A percentile compares a stretch with the other conserved stretches of the same genome.
These are phyloP conservation scores for Parmelia sp. DNA, from an alignment of 495 filamentous ascomycete species.

Conservation along the genomic window DNA sequence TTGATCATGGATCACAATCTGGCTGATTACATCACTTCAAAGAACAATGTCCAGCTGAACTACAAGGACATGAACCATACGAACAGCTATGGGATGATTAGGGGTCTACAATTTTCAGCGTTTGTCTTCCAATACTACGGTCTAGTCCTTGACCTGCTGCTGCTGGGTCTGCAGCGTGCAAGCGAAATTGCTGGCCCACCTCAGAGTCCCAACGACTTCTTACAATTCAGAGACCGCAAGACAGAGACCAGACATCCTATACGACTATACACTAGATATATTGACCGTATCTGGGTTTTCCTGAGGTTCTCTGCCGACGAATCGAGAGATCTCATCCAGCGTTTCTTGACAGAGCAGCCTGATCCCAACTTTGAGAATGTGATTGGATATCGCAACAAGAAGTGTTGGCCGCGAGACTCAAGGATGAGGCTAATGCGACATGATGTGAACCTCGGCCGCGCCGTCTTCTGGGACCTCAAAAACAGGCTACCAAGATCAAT, in stretches of 20 bases:
- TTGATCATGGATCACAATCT: slow-evolving; percentile 99
- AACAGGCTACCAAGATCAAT: slow-evolving; percentile 90
- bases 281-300: slow-evolving; percentile 99
- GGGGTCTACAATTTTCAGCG: slow-evolving; percentile 93
- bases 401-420: slow-evolving; percentile 97
- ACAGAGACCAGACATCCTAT: slow-evolving; percentile 93
- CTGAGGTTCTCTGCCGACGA: slow-evolving; percentile 89
- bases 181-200: slow-evolving; percentile 98
- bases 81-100: slow-evolving; percentile 97
- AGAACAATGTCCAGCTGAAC: slow-evolving; percentile 98
- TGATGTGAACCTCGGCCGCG: slow-evolving; percentile 95
- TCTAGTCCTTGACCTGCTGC: slow-evolving; percentile 85
- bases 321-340: slow-evolving; percentile 90
- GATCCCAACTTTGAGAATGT: slow-evolving; percentile 99
- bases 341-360: slow-evolving; percentile 95
- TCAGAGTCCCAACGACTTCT: slow-evolving; percentile 92
- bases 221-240: slow-evolving; percentile 89
- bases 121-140: slow-evolving; percentile 99
- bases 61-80: slow-evolving; percentile 99
- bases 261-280: slow-evolving; percentile 91
- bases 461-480: slow-evolving; percentile 99
- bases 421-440: slow-evolving; percentile 98
- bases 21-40: slow-evolving; percentile 97
- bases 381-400: slow-evolving; percentile 98
- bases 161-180: slow-evolving; percentile 88